These are phyloP conservation scores for Trichoderma simmonsii DNA, from an alignment of 2,329 filamentous ascomycete species.

Conservation along the genomic window DNA sequence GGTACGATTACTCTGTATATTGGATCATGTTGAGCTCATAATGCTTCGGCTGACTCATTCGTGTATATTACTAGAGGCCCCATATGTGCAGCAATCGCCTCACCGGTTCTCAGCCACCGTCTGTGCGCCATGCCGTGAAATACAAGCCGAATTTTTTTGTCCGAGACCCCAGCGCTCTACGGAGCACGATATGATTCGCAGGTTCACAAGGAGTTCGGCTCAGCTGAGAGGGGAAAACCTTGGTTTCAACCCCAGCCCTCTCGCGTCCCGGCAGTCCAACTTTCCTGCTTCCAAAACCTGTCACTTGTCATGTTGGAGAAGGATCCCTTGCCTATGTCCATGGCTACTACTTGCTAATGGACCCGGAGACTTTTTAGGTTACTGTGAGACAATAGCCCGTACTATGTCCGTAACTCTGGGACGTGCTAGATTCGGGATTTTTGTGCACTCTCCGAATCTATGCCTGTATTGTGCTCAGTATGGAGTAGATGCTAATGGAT, in stretches of 20 bases:
- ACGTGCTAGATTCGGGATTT: neutral
- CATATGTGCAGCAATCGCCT: neutral
- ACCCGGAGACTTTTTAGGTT: neutral
- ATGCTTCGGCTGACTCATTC: neutral
- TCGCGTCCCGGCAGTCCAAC: neutral
- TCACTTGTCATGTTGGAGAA: neutral
- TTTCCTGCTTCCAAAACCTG: neutral
- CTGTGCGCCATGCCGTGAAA: slow-evolving; percentile 4
- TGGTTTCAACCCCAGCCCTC: neutral
- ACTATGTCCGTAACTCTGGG: neutral
- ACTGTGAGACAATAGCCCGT: neutral
- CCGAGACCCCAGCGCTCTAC: neutral
- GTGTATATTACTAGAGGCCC: neutral
- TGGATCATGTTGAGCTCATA: neutral
- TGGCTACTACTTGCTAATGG: neutral
- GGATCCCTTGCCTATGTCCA: neutral
- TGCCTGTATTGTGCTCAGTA: neutral
- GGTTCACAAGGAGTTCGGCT: neutral
- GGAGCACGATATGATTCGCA: neutral
- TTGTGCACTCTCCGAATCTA: neutral
- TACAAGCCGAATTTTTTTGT: neutral
- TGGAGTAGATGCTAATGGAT: neutral
- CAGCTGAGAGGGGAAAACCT: neutral
- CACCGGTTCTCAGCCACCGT: slow-evolving; percentile 10
- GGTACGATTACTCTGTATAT: neutral